Evolutionary conservation across 1,284 basidiomycete genomes (phyloP).

Genomic region (Papiliotrema fonsecae): DNA sequence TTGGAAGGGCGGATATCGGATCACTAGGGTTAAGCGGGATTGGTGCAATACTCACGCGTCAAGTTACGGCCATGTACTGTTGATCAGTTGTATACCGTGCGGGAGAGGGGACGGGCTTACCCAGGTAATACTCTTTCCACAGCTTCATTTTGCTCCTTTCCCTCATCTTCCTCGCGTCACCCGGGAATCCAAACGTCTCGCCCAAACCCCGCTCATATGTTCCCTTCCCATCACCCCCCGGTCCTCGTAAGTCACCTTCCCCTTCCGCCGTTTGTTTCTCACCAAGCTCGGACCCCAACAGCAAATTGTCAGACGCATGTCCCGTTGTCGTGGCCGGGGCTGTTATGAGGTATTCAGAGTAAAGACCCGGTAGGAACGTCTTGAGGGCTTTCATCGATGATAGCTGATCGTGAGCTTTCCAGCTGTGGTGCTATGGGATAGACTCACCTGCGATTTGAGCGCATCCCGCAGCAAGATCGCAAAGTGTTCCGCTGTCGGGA

Average conservation of each 20-base stretch:
- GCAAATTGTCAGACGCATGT: constrained; percentile 15
- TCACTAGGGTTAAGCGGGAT: constrained; percentile 52
- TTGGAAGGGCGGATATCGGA: constrained; percentile 94
- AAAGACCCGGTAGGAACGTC: constrained; percentile 84
- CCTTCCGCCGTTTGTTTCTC: constrained; percentile 44
- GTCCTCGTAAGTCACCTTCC: constrained; percentile 53
- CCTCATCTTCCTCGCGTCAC: constrained; percentile 88
- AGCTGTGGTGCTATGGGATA: no score
- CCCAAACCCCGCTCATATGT: constrained; percentile 79
- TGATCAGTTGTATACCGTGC: constrained; percentile 4
- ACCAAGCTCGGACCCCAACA: constrained; percentile 23
- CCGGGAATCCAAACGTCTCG: constrained; percentile 83
- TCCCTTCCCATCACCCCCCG: constrained; percentile 50
- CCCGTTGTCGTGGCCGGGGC: constrained; percentile 10
- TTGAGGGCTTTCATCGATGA: constrained; percentile 93
- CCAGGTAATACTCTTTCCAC: constrained; percentile 82
- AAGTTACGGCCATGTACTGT: constrained; percentile 47
- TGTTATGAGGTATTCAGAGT: constrained; percentile 81
- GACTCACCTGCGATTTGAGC: constrained; percentile 68
- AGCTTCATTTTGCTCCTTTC: constrained; percentile 97
- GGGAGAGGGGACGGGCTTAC: constrained; percentile 51
- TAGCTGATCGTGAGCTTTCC: constrained; percentile 51
- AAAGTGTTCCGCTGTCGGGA: constrained; percentile 91
- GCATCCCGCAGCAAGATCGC: constrained; percentile 83
- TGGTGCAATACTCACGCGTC: constrained; percentile 29